Evolutionary conservation across 2,329 filamentous ascomycete genomes (phyloP).

Genomic region (Sclerotinia nivalis): DNA sequence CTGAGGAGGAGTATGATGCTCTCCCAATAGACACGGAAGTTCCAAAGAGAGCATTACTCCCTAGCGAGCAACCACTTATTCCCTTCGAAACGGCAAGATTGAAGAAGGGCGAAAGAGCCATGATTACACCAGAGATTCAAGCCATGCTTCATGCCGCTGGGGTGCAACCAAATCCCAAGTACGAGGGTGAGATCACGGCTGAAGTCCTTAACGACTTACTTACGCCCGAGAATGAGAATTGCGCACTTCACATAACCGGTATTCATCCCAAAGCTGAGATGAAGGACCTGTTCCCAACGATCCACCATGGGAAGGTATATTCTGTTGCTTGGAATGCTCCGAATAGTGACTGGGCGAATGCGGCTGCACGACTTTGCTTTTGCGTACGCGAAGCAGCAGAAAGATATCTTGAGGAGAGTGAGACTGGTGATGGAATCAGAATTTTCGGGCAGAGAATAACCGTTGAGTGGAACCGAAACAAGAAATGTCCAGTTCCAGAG

Average conservation of each 20-base stretch:
- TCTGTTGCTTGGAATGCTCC: not conserved
- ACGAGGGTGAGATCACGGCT: slow-evolving; percentile 15
- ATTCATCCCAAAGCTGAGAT: slow-evolving; percentile 11
- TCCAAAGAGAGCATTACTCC: not conserved
- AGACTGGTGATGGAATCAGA: slow-evolving; percentile 18
- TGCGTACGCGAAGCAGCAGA: slow-evolving; percentile 15
- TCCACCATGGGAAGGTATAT: slow-evolving; percentile 15
- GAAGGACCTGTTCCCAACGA: not conserved
- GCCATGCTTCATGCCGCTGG: not conserved
- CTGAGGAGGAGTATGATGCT: not conserved
- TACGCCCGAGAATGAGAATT: not conserved
- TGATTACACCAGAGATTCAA: slow-evolving; percentile 9
- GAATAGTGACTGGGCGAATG: not conserved
- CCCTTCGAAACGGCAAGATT: slow-evolving; percentile 2
- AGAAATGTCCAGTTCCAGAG: slow-evolving; percentile 7
- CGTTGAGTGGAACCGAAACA: slow-evolving; percentile 27
- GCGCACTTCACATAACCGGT: slow-evolving; percentile 6
- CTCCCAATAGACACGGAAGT: not conserved
- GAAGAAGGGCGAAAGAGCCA: not conserved
- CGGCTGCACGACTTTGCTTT: slow-evolving; percentile 17
- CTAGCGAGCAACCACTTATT: not conserved
- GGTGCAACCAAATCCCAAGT: slow-evolving; percentile 11
- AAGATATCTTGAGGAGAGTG: not conserved
- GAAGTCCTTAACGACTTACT: not conserved
- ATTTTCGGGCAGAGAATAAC: slow-evolving; percentile 22